A percentile compares a stretch with the other conserved stretches of the same genome.
Conservation (phyloP, 257 asterid species). For the Solanum okadae region DNA sequence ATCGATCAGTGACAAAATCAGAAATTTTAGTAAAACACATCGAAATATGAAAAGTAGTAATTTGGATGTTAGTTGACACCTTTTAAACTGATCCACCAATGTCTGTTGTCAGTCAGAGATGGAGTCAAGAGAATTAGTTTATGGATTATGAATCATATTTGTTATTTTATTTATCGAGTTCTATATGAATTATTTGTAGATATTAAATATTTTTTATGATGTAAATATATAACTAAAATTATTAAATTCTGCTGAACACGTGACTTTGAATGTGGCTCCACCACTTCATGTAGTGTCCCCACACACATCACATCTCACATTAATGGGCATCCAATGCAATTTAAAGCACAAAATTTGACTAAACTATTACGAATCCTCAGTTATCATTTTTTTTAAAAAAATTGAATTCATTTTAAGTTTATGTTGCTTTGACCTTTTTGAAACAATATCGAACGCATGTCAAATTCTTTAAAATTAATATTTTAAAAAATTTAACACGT, state of each 20-base stretch:
- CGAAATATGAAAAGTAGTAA: no score
- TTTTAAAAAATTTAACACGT: accelerated
- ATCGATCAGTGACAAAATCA: not conserved
- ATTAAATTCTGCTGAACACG: not conserved
- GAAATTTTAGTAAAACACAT: not conserved
- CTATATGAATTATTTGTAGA: not conserved
- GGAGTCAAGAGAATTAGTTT: not conserved
- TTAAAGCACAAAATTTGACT: not conserved
- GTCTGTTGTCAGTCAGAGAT: not conserved
- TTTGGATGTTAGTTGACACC: not conserved
- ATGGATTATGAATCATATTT: not conserved
- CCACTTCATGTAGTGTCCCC: not conserved
- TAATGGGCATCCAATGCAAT: not conserved
- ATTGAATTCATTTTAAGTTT: not conserved
- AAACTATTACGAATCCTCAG: not conserved
- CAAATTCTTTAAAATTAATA: not conserved
- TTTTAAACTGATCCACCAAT: no score
- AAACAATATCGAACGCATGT: not conserved
- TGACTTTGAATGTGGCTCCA: no score
- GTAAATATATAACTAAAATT: not conserved
- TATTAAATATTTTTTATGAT: not conserved
- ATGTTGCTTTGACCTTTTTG: not conserved
- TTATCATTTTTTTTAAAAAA: not conserved
- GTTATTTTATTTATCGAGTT: not conserved
- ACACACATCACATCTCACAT: not conserved